These are phyloP conservation scores for Hypoxylon sp. DNA, from an alignment of 2,329 filamentous ascomycete species.

Conservation along the genomic window DNA sequence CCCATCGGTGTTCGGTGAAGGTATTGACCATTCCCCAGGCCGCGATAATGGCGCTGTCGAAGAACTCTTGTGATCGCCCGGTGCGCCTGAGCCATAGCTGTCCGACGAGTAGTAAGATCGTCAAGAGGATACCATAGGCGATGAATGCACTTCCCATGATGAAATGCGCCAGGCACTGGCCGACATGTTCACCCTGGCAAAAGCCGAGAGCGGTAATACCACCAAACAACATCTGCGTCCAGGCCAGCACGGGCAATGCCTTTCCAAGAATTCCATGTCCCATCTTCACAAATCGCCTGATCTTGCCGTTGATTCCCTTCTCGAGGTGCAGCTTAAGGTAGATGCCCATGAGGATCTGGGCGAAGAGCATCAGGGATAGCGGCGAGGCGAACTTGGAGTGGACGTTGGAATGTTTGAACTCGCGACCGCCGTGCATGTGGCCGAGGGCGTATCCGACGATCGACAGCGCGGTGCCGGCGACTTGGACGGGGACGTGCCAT, in stretches of 20 bases:
- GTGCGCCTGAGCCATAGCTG: constrained; percentile 86
- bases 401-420: constrained; percentile 80
- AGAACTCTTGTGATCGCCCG: constrained; percentile 95
- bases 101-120: constrained; percentile 86
- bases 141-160: constrained; percentile 99
- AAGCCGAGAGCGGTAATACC: constrained; percentile 93
- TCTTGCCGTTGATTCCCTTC: constrained; percentile 81
- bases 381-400: constrained; percentile 84
- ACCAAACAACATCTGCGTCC: constrained; percentile 96
- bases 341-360: constrained; percentile 82
- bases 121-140: constrained; percentile 88
- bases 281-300: constrained; percentile 77
- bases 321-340: constrained; percentile 93
- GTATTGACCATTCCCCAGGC: constrained; percentile 98
- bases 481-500: constrained; percentile 94
- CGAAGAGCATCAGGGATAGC: constrained; percentile 81
- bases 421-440: constrained; percentile 87
- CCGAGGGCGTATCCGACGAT: constrained; percentile 90
- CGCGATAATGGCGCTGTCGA: constrained; percentile 90
- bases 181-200: constrained; percentile 89
- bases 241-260: constrained; percentile 84
- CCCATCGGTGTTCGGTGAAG: constrained; percentile 98
- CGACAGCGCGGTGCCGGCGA: constrained; percentile 78
- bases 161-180: constrained; percentile 95
- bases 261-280: constrained; percentile 88